Conservation (phyloP, 1,139 yeast species). For the Saccharomycopsis hybrid region DNA sequence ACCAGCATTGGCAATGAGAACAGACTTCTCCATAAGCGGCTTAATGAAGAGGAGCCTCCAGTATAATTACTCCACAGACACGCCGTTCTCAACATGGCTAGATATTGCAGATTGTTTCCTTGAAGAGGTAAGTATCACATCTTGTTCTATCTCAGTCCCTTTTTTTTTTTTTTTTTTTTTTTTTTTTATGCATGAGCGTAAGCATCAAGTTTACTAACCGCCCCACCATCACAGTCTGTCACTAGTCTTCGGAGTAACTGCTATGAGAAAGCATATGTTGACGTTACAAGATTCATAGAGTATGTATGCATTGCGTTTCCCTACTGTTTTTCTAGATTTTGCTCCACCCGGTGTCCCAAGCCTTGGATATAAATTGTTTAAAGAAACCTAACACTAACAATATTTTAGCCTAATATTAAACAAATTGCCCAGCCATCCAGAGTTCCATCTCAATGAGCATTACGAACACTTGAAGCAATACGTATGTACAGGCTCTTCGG, state of each 20-base stretch:
- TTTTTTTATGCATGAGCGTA: no score
- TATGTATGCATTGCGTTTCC: no score
- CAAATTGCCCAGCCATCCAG: slow-evolving; percentile 13
- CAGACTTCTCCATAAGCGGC: slow-evolving; percentile 1
- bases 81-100: slow-evolving; percentile 14
- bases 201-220: no score
- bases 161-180: not conserved
- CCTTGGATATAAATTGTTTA: no score
- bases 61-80: slow-evolving; percentile 9
- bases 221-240: not conserved
- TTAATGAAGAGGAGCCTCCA: slow-evolving; percentile 11
- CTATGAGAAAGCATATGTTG: slow-evolving; percentile 11
- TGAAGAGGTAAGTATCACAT: not conserved
- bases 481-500: not conserved
- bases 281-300: slow-evolving; percentile 12
- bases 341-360: no score
- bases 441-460: slow-evolving; percentile 3
- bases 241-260: not conserved
- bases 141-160: no score
- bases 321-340: not conserved
- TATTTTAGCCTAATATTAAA: slow-evolving; percentile 7
- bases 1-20: no score
- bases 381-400: no score
- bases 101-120: slow-evolving; percentile 14
- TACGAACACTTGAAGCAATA: slow-evolving; percentile 7